These are phyloP conservation scores for Heterobasidion parviporum DNA, from an alignment of 1,284 basidiomycete species.

Conservation along the genomic window DNA sequence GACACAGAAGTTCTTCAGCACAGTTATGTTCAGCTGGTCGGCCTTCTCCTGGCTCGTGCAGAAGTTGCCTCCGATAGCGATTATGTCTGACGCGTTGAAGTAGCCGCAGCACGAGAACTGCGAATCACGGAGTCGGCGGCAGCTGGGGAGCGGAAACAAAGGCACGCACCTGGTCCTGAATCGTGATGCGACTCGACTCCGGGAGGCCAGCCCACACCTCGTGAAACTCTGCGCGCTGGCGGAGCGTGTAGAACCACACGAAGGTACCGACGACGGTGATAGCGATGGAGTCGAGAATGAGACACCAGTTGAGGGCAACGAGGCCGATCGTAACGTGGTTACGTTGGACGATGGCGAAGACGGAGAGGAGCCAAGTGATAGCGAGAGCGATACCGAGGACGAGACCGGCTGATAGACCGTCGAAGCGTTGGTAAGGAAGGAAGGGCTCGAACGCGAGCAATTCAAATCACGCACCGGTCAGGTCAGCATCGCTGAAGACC, in stretches of 20 bases:
- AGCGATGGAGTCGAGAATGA: conserved; percentile 52
- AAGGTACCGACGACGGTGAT: conserved; percentile 58
- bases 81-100: conserved; percentile 54
- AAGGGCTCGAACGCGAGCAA: background rate
- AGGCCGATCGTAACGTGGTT: conserved; percentile 62
- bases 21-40: conserved; percentile 32
- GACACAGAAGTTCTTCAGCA: conserved; percentile 52
- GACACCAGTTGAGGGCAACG: conserved; percentile 64
- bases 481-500: conserved; percentile 46
- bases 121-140: conserved; percentile 1
- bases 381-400: conserved; percentile 62
- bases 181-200: conserved; percentile 36
- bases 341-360: conserved; percentile 61
- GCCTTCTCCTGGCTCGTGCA: conserved; percentile 50
- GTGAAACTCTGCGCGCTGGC: conserved; percentile 61
- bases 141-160: background rate
- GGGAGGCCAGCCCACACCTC: conserved; percentile 41
- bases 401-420: conserved; percentile 45
- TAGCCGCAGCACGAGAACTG: conserved; percentile 81
- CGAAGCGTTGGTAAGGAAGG: background rate
- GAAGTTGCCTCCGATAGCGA: conserved; percentile 49
- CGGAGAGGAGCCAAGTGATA: conserved; percentile 60
- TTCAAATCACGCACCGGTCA: conserved; percentile 43
- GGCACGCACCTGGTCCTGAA: conserved; percentile 64
- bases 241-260: conserved; percentile 74